phyloP scores from a whole-genome alignment of 257 asterid species.

The Salvia hispanica region DNA sequence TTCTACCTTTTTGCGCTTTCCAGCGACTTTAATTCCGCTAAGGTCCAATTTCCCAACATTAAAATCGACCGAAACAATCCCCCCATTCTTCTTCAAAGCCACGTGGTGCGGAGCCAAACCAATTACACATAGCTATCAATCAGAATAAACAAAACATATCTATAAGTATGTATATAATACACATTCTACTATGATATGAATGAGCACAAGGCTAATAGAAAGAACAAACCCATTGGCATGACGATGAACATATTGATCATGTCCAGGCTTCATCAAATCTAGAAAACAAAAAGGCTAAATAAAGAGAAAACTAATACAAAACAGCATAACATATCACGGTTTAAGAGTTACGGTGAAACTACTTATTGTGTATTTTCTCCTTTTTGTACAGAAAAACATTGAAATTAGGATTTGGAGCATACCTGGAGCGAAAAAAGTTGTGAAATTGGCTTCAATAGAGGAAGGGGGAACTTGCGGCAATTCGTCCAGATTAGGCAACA shows the following conservation, averaged over 20 bases:
- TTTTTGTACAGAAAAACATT: neutral
- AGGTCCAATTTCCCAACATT: slow-evolving; percentile 90
- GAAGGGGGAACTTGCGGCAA: slow-evolving; percentile 71
- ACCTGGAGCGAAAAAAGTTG: slow-evolving; percentile 77
- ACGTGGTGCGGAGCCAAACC: slow-evolving; percentile 82
- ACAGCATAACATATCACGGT: neutral
- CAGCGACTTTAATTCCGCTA: slow-evolving; percentile 81
- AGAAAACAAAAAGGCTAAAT: slow-evolving; percentile 7
- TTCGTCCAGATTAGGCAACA: slow-evolving; percentile 61
- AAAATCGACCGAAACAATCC: slow-evolving; percentile 68
- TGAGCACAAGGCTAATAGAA: neutral
- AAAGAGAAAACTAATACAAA: too few species aligned
- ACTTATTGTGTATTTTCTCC: too few species aligned
- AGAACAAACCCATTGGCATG: slow-evolving; percentile 81
- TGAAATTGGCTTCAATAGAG: slow-evolving; percentile 69
- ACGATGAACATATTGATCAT: slow-evolving; percentile 90
- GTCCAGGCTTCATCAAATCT: slow-evolving; percentile 91
- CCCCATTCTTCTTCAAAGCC: slow-evolving; percentile 77
- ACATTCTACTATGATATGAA: neutral
- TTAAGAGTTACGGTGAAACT: too few species aligned
- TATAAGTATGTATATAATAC: neutral
- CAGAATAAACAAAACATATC: neutral
- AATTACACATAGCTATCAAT: slow-evolving; percentile 63
- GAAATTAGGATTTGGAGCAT: neutral
- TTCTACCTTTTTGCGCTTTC: slow-evolving; percentile 82